Conservation (phyloP, 805 yeast species). For the Saccharomycopsis fibuligera region DNA sequence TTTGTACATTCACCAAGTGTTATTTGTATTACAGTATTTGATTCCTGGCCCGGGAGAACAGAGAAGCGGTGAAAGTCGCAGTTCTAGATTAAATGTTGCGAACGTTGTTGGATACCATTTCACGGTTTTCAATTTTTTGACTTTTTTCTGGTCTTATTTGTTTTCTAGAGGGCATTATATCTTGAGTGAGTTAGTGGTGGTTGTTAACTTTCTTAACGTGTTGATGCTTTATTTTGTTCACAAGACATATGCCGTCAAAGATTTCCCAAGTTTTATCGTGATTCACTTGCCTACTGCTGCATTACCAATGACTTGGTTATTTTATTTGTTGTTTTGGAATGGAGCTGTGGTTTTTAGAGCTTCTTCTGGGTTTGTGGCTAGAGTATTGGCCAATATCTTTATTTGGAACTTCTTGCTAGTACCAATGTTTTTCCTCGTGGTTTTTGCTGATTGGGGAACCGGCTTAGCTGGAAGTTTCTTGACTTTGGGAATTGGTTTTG, state of each 20-base stretch:
- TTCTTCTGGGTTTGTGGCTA: conserved; percentile 44
- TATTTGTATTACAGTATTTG: conserved; percentile 42
- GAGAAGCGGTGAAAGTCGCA: conserved; percentile 10
- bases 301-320: conserved; percentile 67
- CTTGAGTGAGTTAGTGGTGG: conserved; percentile 49
- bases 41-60: conserved; percentile 28
- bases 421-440: conserved; percentile 50
- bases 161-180: conserved; percentile 57
- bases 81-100: conserved; percentile 27
- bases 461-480: conserved; percentile 55
- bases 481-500: conserved; percentile 59
- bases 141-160: conserved; percentile 57
- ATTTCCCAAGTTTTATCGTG: conserved; percentile 44
- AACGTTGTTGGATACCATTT: conserved; percentile 54
- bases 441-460: conserved; percentile 65
- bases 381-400: conserved; percentile 64
- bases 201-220: conserved; percentile 55
- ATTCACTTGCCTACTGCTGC: conserved; percentile 65
- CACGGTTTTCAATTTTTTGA: conserved; percentile 51
- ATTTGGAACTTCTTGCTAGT: conserved; percentile 73
- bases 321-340: conserved; percentile 75
- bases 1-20: conserved; percentile 45
- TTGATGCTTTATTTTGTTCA: conserved; percentile 49
- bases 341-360: conserved; percentile 73
- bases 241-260: conserved; percentile 51